Evolutionary conservation across 345 rosid genomes (phyloP).

Genomic region (Boechera divaricarpa): DNA sequence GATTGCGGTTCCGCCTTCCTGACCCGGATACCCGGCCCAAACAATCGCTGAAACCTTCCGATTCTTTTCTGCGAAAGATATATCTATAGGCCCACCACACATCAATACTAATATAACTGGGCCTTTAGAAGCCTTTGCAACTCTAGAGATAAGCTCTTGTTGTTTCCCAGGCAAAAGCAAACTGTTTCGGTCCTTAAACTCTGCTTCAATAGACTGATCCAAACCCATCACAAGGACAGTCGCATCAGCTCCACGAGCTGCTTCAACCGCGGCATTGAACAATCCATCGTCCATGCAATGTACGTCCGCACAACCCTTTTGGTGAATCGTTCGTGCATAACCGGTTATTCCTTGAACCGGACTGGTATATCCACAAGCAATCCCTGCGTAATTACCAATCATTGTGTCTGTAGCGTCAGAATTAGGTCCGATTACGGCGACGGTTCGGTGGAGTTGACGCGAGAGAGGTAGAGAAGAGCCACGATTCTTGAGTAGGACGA

Average conservation of each 20-base stretch:
- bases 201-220: conserved; percentile 89
- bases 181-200: conserved; percentile 66
- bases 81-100: conserved; percentile 88
- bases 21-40: conserved; percentile 99
- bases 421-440: conserved; percentile 88
- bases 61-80: conserved; percentile 67
- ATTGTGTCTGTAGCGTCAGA: conserved; percentile 74
- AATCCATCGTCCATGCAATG: conserved; percentile 60
- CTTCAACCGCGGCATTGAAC: conserved; percentile 57
- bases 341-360: conserved; percentile 67
- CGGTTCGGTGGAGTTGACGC: conserved; percentile 51
- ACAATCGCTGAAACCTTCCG: conserved; percentile 59
- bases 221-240: conserved; percentile 88
- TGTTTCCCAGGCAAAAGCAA: conserved; percentile 81
- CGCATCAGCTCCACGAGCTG: conserved; percentile 64
- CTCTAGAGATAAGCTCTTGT: conserved; percentile 64
- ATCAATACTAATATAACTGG: conserved; percentile 72
- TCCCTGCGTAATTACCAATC: conserved; percentile 98
- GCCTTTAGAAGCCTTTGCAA: conserved; percentile 66
- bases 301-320: conserved; percentile 69
- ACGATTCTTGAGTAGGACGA: conserved; percentile 80
- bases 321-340: conserved; percentile 59
- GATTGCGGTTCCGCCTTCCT: conserved; percentile 87
- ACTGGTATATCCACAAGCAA: conserved; percentile 78
- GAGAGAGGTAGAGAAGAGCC: conserved; percentile 71